Percentiles rank a stretch among this genome's conserved stretches.
Evolutionary conservation across 2,329 filamentous ascomycete genomes (phyloP).

Genomic region (Venturia effusa): DNA sequence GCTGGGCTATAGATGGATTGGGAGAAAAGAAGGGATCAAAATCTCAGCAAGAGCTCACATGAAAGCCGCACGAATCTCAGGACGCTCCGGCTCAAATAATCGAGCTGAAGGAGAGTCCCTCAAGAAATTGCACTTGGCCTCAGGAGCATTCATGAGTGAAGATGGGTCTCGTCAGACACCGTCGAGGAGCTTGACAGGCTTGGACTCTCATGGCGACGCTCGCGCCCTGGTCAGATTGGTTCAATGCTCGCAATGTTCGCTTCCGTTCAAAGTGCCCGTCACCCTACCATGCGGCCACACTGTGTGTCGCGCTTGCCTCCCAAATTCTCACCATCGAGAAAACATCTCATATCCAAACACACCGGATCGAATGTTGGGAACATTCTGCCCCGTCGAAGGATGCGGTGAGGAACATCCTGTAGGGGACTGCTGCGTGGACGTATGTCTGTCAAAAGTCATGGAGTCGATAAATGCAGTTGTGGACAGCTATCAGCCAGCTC

Average conservation of each 20-base stretch:
- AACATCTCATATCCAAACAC: constrained; percentile 70
- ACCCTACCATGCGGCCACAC: constrained; percentile 74
- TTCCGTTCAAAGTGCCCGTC: constrained; percentile 55
- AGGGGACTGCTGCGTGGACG: constrained; percentile 67
- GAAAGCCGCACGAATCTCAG: constrained; percentile 24
- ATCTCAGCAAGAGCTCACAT: constrained; percentile 19
- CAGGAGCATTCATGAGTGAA: constrained; percentile 32
- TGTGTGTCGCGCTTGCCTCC: constrained; percentile 66
- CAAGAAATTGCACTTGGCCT: constrained; percentile 16
- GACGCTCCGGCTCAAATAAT: constrained; percentile 22
- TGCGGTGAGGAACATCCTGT: constrained; percentile 64
- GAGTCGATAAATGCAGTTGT: constrained; percentile 32
- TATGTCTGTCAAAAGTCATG: constrained; percentile 63
- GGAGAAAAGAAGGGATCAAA: constrained; percentile 1
- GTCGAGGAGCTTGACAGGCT: constrained; percentile 24
- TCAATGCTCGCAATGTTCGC: constrained; percentile 66
- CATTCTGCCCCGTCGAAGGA: constrained; percentile 59
- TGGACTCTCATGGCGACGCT: constrained; percentile 44
- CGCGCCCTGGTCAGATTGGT: constrained; percentile 60
- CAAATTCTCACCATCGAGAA: constrained; percentile 49
- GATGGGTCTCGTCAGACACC: constrained; percentile 20
- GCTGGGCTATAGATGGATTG: neutral
- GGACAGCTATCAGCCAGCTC: constrained; percentile 10
- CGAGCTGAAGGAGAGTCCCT: constrained; percentile 21
- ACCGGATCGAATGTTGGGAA: constrained; percentile 55